phyloP scores from a whole-genome alignment of 805 yeast species.

The Ogataea methanolica region DNA sequence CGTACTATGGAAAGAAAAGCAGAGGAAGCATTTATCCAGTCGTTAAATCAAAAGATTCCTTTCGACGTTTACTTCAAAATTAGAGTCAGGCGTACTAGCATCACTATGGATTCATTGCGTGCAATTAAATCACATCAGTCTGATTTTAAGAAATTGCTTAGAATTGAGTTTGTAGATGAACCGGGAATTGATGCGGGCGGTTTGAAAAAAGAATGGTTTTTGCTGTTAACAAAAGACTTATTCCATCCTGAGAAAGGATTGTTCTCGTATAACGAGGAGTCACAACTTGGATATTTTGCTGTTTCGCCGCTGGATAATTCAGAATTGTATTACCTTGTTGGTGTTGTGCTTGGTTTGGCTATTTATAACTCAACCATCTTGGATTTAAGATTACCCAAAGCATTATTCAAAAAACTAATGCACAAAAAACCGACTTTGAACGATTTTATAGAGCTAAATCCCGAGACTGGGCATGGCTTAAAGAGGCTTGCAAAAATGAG shows the following conservation, averaged over 20 bases:
- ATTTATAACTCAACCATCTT: conserved; percentile 85
- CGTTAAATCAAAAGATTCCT: conserved; percentile 57
- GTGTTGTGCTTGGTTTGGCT: conserved; percentile 85
- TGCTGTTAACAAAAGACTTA: conserved; percentile 61
- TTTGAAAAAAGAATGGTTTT: conserved; percentile 89
- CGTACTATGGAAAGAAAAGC: conserved; percentile 82
- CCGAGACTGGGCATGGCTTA: conserved; percentile 55
- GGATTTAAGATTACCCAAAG: conserved; percentile 72
- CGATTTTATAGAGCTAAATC: conserved; percentile 68
- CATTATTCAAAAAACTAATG: conserved; percentile 70
- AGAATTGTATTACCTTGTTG: conserved; percentile 71
- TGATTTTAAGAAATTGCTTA: conserved; percentile 69
- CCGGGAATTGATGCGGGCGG: conserved; percentile 98
- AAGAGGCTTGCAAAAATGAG: conserved; percentile 40
- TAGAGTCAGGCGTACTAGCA: conserved; percentile 58
- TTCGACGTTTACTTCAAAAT: conserved; percentile 68
- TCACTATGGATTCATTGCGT: conserved; percentile 72
- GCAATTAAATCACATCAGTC: conserved; percentile 49
- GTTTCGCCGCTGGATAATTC: conserved; percentile 38
- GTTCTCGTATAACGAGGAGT: conserved; percentile 62
- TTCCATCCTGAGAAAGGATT: conserved; percentile 67
- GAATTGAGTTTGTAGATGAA: conserved; percentile 78
- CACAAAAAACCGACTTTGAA: conserved; percentile 48
- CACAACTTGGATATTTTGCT: conserved; percentile 74
- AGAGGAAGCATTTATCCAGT: conserved; percentile 79